Evolutionary conservation across 2,329 filamentous ascomycete genomes (phyloP).

Genomic region (Scedosporium boydii): DNA sequence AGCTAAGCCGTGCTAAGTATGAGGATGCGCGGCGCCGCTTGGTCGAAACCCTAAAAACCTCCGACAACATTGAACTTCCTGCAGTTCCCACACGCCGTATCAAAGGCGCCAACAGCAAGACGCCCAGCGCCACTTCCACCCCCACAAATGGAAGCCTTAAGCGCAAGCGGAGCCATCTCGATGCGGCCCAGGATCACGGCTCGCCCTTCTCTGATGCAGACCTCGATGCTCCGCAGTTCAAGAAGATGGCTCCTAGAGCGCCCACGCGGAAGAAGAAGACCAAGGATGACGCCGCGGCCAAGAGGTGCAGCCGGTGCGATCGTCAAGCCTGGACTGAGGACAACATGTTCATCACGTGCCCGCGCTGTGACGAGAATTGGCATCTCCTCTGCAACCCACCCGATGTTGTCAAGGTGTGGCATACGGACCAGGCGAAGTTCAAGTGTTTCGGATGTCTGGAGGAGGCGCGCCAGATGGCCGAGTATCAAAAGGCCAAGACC

Average conservation of each 20-base stretch:
- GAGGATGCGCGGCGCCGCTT: constrained; percentile 9
- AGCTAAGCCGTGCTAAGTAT: constrained; percentile 1
- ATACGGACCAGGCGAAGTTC: constrained; percentile 8
- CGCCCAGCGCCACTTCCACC: not conserved
- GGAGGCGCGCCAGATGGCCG: constrained; percentile 11
- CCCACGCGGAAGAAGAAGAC: constrained; percentile 10
- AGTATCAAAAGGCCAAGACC: constrained; percentile 11
- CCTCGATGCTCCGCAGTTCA: not conserved
- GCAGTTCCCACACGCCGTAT: constrained; percentile 1
- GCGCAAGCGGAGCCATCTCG: constrained; percentile 3
- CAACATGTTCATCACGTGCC: constrained; percentile 15
- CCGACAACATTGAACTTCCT: constrained; percentile 1
- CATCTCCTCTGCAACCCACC: constrained; percentile 17
- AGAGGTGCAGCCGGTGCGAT: constrained; percentile 14
- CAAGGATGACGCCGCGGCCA: constrained; percentile 7
- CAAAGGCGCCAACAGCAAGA: not conserved
- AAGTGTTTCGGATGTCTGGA: constrained; percentile 12
- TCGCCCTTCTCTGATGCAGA: constrained; percentile 1
- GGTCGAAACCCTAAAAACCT: constrained; percentile 8
- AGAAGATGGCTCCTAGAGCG: constrained; percentile 5
- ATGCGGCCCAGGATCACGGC: not conserved
- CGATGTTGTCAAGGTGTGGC: constrained; percentile 9
- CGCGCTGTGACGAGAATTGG: constrained; percentile 14
- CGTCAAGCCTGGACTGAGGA: constrained; percentile 10
- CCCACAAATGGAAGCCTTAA: not conserved